A percentile compares a stretch with the other conserved stretches of the same genome.
Evolutionary conservation across 495 filamentous ascomycete genomes (phyloP).

Genomic region (Penicillium samsonianum): DNA sequence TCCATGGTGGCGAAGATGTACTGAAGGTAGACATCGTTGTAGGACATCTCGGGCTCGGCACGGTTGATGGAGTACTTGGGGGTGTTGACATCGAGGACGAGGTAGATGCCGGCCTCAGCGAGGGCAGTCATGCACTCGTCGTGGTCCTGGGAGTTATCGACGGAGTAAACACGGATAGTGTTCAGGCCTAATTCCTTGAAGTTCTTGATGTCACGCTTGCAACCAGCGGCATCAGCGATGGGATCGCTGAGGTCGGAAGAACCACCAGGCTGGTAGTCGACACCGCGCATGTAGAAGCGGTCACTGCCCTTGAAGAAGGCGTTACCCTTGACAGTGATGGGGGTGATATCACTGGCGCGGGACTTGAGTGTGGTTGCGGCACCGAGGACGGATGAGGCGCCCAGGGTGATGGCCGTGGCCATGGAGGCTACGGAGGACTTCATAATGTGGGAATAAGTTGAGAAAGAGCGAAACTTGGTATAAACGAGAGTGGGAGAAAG

Average conservation of each 20-base stretch:
- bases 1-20: constrained; percentile 93
- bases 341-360: constrained; percentile 44
- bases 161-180: constrained; percentile 88
- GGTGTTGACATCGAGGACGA: constrained; percentile 82
- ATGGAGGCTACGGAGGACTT: constrained; percentile 56
- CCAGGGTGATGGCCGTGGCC: constrained; percentile 54
- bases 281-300: constrained; percentile 91
- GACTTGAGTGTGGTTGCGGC: constrained; percentile 48
- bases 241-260: constrained; percentile 77
- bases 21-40: constrained; percentile 91
- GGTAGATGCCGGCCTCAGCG: constrained; percentile 85
- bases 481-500: constrained; percentile 22
- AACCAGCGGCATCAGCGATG: constrained; percentile 67
- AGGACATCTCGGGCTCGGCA: constrained; percentile 69
- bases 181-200: constrained; percentile 89
- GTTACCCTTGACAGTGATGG: constrained; percentile 62
- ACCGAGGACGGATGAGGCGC: constrained; percentile 47
- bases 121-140: constrained; percentile 81
- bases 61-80: constrained; percentile 84
- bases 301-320: constrained; percentile 84
- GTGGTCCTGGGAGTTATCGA: constrained; percentile 84
- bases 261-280: constrained; percentile 95
- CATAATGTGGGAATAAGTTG: constrained; percentile 46
- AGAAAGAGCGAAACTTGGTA: constrained; percentile 15
- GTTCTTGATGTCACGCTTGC: constrained; percentile 79